Base-by-base conservation (phyloP, 2,329 filamentous ascomycete species). In the Ophiocordyceps sinensis region DNA sequence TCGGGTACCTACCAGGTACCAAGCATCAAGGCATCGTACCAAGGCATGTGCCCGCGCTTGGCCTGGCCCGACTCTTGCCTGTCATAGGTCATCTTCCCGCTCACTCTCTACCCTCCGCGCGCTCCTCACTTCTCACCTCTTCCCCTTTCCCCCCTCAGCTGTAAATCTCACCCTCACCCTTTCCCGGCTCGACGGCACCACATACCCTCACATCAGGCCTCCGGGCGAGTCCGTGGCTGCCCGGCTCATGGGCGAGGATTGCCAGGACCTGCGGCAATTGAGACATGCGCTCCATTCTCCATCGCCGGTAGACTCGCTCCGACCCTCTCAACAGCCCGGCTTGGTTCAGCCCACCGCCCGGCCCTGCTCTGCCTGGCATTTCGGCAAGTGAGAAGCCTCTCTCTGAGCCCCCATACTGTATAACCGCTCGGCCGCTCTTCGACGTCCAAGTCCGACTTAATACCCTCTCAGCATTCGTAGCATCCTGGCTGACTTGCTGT, bases 231-330 rank as follows among this genome's bases (percentile, higher is more conserved):
- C 43, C 44, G 47, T 47, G 48, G 50, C 47, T 45, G 48, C 46
- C 42, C 45, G 45, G 50, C 57, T 56, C 52, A 60, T 62, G 59
- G 59, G 56, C 50, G 58, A 53, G 23, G 50, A 49, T 50, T 52
- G 49, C 50, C 50, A 51, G 57, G 47, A 49, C 42, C 52, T 48
- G 53, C 50, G 55, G 57, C 59, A 60, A 62, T 61, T 62, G 59
- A 58, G 55, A 59, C 49, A 52, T 58, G 59, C 55, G 56, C 58
- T 58, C 51, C 49, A 57, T 39, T 19, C 21, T 34, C 23, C 17
- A 39, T 15, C 14, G 32, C 9, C 13, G 17, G 13, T 15, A n/a
- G 17, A 15, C 32, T n/a, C 28, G 36, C 29, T 31, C 17, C 12
- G 14, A 28, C 19, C 17, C 15, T 6, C 17, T 21, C 35, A 36